Conservation (phyloP, 352 stramenopile species). For the Globisporangium spiculum region DNA sequence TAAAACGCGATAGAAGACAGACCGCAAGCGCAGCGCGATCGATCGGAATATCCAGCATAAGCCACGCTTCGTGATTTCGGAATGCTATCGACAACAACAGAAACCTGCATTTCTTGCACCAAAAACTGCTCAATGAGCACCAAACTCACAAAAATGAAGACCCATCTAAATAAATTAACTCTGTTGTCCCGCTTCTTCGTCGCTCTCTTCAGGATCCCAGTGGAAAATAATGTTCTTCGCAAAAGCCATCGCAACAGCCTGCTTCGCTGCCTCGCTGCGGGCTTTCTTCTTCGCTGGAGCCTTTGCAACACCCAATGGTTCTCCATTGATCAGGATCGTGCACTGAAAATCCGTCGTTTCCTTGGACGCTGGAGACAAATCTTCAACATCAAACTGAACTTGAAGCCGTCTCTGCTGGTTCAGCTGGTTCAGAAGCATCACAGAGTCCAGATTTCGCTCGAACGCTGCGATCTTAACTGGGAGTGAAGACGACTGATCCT, state of each 20-base stretch:
- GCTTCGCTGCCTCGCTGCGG: constrained; percentile 38
- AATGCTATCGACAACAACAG: constrained; percentile 10
- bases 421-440: constrained; percentile 58
- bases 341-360: constrained; percentile 49
- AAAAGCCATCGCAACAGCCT: constrained; percentile 76
- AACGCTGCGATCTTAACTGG: constrained; percentile 30
- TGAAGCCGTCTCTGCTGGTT: constrained; percentile 36
- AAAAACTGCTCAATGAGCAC: constrained; percentile 7
- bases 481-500: constrained; percentile 4
- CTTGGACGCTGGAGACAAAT: constrained; percentile 33
- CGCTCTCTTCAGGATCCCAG: constrained; percentile 23
- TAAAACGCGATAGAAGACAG: constrained; percentile 16
- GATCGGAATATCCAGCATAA: background rate
- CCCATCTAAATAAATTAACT: constrained; percentile 8
- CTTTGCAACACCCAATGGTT: constrained; percentile 27
- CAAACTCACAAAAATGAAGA: constrained; percentile 11
- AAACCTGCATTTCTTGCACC: constrained; percentile 6
- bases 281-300: constrained; percentile 87
- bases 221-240: constrained; percentile 46
- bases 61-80: background rate
- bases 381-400: constrained; percentile 44
- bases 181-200: constrained; percentile 5
- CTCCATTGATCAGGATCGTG: constrained; percentile 44
- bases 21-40: constrained; percentile 4
- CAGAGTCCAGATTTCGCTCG: constrained; percentile 42